Evolutionary conservation across 2,329 filamentous ascomycete genomes (phyloP).

Genomic region (Alternaria gansuensis): DNA sequence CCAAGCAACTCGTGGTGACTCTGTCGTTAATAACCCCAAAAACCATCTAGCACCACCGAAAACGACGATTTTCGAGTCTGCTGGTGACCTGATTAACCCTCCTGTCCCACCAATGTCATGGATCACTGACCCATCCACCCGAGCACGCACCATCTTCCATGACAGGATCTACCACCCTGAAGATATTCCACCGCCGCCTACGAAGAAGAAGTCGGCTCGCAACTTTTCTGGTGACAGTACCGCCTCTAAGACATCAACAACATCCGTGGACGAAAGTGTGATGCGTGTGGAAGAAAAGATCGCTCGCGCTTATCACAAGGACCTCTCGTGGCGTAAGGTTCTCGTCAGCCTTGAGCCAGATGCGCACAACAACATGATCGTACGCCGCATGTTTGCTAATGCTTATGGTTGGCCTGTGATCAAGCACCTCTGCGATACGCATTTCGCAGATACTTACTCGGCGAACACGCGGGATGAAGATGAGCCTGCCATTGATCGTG

Average conservation of each 20-base stretch:
- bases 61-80: constrained; percentile 94
- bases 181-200: constrained; percentile 85
- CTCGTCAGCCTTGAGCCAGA: constrained; percentile 94
- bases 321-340: constrained; percentile 94
- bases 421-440: constrained; percentile 92
- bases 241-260: constrained; percentile 37
- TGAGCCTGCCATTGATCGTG: constrained; percentile 73
- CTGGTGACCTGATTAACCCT: constrained; percentile 89
- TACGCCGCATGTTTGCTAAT: constrained; percentile 95
- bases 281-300: constrained; percentile 99
- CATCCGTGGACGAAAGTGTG: constrained; percentile 60
- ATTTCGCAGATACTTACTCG: constrained; percentile 80
- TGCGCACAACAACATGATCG: constrained; percentile 98
- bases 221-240: constrained; percentile 52
- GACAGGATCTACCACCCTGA: constrained; percentile 93
- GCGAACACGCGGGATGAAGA: constrained; percentile 73
- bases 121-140: constrained; percentile 80
- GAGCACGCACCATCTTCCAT: constrained; percentile 92
- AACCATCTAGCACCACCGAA: constrained; percentile 77
- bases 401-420: constrained; percentile 97
- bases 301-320: constrained; percentile 90
- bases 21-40: constrained; percentile 57
- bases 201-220: constrained; percentile 50
- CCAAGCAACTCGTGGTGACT: constrained; percentile 60
- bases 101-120: constrained; percentile 84